phyloP scores from a whole-genome alignment of 139 green algal species.

The Tetradesmus obliquus region DNA sequence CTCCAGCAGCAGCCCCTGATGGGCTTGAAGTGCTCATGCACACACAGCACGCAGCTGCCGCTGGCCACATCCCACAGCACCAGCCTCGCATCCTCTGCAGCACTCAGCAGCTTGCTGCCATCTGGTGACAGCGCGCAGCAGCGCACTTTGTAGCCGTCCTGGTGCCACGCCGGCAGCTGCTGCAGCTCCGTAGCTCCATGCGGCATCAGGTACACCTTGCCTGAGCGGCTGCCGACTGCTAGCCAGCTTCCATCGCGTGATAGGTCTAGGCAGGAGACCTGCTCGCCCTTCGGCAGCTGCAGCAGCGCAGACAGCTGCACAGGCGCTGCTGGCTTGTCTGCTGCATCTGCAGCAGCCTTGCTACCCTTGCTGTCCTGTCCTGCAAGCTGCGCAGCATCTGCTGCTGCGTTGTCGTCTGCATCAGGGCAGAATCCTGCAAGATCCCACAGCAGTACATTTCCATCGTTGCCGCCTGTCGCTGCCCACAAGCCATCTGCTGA shows the following conservation, averaged over 20 bases:
- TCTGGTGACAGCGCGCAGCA: slow-evolving; percentile 35
- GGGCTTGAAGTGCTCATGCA: slow-evolving; percentile 33
- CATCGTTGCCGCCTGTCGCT: slow-evolving; percentile 18
- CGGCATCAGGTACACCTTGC: background rate
- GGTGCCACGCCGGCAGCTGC: slow-evolving; percentile 33
- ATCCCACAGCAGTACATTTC: slow-evolving; percentile 34
- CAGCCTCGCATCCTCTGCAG: slow-evolving; percentile 29
- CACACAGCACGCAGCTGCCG: background rate
- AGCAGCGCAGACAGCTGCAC: background rate
- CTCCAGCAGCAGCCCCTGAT: slow-evolving; percentile 25
- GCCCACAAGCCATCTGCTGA: slow-evolving; percentile 17
- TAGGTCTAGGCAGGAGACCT: background rate
- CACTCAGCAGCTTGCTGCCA: background rate
- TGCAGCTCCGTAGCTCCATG: background rate
- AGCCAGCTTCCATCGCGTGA: slow-evolving; percentile 13
- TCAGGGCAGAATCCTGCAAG: background rate
- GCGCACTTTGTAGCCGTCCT: slow-evolving; percentile 41
- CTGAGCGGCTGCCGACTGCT: slow-evolving; percentile 23
- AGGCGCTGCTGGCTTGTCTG: background rate
- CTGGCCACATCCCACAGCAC: slow-evolving; percentile 42
- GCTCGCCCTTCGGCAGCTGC: background rate
- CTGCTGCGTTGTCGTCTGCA: slow-evolving; percentile 4
- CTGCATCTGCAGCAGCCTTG: slow-evolving; percentile 4
- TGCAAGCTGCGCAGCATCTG: slow-evolving; percentile 3
- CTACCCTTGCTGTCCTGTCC: background rate